Base-by-base conservation (phyloP, 306 rosid species). In the Lithocarpus polystachyus region DNA sequence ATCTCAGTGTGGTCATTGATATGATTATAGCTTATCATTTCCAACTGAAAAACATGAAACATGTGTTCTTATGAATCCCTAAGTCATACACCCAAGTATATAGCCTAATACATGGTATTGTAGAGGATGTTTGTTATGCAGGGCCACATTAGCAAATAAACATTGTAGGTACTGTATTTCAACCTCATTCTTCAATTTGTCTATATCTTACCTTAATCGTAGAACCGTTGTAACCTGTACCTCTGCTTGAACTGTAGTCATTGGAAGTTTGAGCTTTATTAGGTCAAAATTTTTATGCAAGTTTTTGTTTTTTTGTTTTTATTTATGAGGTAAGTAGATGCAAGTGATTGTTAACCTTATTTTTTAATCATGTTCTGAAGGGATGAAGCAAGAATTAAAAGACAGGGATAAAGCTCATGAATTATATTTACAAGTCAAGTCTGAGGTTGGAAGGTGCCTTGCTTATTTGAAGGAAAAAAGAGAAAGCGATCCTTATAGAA, bases 401-500 rank as follows among this genome's bases (percentile, higher is more conserved):
- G 96, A 95, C 80, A 81, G 77, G 80, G 79, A 84, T 56, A 92
- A 87, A 67, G 80, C 88, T 23, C 82, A 88, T 19, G 87, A 95
- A 78, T 51, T 92, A 40, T 95, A 95, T 83, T 77, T 89, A 68
- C 76, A 89, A 82, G 91, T 92, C 71, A 90, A 95, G 79, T 78
- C 87, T 0, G 97, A 95, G 82, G 97, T 95, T 23, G 90, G 89
- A 78, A 89, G 75, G 12, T 89, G 89, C 79, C 79, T 95, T 54
- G 86, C 85, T 71, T 95, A 91, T 86, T 77, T 95, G 77, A 87
- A 82, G 84, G 88, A 83, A 73, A 95, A 90, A 79, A 77, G 94
- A 78, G 93, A 95, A 37, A 80, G 70, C 0, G 98, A 95, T 76
- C 98, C 98, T 26, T 92, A 95, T 68, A 83, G 99, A 89, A 73